Base-by-base conservation (phyloP, 1,284 basidiomycete genomes). In the Boletus semigastroideus region DNA sequence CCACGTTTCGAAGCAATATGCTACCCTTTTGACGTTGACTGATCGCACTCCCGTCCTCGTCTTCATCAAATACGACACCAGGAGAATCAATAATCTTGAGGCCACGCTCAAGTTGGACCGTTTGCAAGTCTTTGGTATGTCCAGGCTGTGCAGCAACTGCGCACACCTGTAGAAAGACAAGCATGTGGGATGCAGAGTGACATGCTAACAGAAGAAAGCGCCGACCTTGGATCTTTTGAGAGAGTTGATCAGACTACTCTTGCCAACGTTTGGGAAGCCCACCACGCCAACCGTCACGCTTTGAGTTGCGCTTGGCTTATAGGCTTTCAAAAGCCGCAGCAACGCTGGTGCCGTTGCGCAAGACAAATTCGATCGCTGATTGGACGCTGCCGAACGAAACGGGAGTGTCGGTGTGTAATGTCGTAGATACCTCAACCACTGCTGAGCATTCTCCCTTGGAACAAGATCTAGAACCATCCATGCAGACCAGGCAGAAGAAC, bases 221-320 rank as follows among this genome's bases (percentile, higher is more conserved):
- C 25, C 25, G 17, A 92, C 93, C 72, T 94, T 91, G 51, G 84
- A 85, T 40, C 95, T 77, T 72, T 97, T 96, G 49, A 99, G 75
- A 47, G 92, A 92, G 72, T 99, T 99, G 75, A 99, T 98, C 52
- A 99, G 69, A 60, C 87, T 92, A 53, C 91, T 94, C 75, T 99
- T 99, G 11, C 96, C 96, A 49, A 98, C 96, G 71, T 99, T 99
- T 4, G 96, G 96, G 66, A 95, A 96, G 1, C 96, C 96, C 30
- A 98, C 92, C 20, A 98, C 89, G 16, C 96, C 96, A 49, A 98
- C 86, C 0, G 94, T 96, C 42, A 95, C 78, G 51, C 86, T 89
- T 49, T 83, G 72, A 38, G 81, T 75, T 1, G 86, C 39, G 20
- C 79, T 84, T 4, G 87, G 87, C 55, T 88, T 92, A 71, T 94